Base-by-base conservation (phyloP, 78 protist genomes). In the Salpingoeca rosetta region DNA sequence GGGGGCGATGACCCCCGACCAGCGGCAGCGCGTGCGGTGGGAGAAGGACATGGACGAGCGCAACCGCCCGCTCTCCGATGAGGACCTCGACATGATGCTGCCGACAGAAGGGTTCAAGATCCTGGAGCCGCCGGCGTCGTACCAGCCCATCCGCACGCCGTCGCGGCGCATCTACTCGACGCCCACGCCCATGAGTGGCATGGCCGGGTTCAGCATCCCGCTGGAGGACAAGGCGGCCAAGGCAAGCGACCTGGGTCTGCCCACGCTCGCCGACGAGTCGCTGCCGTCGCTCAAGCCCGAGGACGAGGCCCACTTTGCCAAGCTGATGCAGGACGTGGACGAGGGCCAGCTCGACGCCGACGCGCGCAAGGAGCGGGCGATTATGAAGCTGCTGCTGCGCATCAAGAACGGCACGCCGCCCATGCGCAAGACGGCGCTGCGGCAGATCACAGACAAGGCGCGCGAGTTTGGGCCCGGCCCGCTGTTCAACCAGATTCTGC, bases 341-440 rank as follows among this genome's bases (percentile, higher is more conserved):
- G 97, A 91, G 31, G 93, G 90, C 2, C 76, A 56, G 73, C 88
- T 93, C 36, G 12, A 89, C 44, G 84, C 88, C 27, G 95, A 96
- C 27, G 97, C 96, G 76, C 51, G 43, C 31, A 95, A 95, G 65
- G 99, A 97, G 88, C 83, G 98, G 27, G 57, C 84, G 81, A 92
- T 98, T 84, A 92, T 97, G 98, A 88, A 89, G 88, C 88, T 96
- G 26, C 92, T 98, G 76, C 85, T 90, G 40, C 82, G 83, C 37
- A 79, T 94, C 87, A 98, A 98, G 89, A 98, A 98, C 92, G 99
- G 99, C 87, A 93, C 96, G 38, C 99, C 99, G 44, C 98, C 96
- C 65, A 91, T 91, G 96, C 87, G 99, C 44, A 98, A 96, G 91
- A 81, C 85, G 36, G 99, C 99, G 12, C 88, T 96, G 80, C 86